Base-by-base conservation (phyloP, 768 basidiomycete species). In the Dentipellis sp. region DNA sequence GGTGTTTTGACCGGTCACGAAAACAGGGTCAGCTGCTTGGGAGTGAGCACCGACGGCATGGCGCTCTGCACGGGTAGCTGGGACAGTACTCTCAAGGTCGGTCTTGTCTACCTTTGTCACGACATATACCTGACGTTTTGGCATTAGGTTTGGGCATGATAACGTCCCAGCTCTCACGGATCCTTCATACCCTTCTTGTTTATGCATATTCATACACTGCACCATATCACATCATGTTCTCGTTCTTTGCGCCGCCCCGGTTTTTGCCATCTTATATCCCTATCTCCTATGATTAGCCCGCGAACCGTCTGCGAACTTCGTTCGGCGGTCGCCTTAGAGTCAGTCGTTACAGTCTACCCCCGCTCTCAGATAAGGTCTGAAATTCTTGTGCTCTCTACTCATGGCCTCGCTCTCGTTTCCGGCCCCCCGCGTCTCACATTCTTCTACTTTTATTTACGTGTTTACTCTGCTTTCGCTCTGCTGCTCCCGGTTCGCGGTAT, bases 21-120 rank as follows among this genome's bases (percentile, higher is more conserved):
- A 78, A 99, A 99, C 77, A 78, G 95, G 61, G 94, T 99, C 63
- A 91, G 88, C 66, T 98, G 97, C 76, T 73, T 99, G 63, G 95
- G 95, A 54, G 97, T 98, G 62, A 91, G 88, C 62, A 82, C 85
- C 48, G 95, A 99, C 68, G 95, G 95, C 40, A 97, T 97, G 88
- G 95, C 95, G 48, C 84, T 99, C 57, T 97, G 95, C 78, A 99
- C 95, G 37, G 95, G 95, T 52, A 89, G 86, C 69, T 99, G 95
- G 95, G 95, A 99, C 69, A 93, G 91, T 72, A 91, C 93, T 50
- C 84, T 97, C 65, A 86, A 92, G 81, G 94, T 94, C 67, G 64
- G 85, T 76, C 35, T 12, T 48, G 17, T 21, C 37, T 37, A 47
- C 50, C 39, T 12, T 38, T 54, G 29, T n/a, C 36, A 62, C 46